Conservation (phyloP, 2,329 filamentous ascomycete genomes). For the Stachybotrys chlorohalonatus region DNA sequence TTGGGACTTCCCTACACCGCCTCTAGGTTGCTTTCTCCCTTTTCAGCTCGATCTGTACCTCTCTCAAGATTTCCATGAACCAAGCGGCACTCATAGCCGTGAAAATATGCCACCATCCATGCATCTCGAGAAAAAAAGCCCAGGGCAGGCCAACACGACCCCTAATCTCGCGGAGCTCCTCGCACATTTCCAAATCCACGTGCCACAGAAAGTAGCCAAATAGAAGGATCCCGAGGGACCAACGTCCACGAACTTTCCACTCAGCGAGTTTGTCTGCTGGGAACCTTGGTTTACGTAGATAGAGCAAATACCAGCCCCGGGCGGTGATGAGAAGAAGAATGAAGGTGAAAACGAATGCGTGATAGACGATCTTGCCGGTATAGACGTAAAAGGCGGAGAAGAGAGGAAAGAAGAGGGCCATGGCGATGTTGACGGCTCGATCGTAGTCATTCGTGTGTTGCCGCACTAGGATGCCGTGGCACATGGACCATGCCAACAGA, state of each 20-base stretch:
- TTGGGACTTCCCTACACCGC: no score
- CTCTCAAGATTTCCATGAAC: constrained; percentile 23
- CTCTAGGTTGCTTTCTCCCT: background rate
- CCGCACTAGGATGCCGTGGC: constrained; percentile 38
- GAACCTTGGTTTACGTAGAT: constrained; percentile 17
- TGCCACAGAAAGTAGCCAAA: constrained; percentile 46
- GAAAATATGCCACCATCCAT: constrained; percentile 57
- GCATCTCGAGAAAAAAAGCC: constrained; percentile 47
- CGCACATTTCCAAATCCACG: constrained; percentile 45
- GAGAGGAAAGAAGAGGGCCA: constrained; percentile 30
- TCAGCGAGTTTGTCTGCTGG: constrained; percentile 13
- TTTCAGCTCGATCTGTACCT: constrained; percentile 12
- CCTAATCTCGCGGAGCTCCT: constrained; percentile 34
- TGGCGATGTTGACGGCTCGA: constrained; percentile 21
- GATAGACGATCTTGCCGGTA: constrained; percentile 32
- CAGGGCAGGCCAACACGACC: constrained; percentile 40
- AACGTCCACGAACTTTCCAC: constrained; percentile 17
- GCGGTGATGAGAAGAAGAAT: constrained; percentile 21
- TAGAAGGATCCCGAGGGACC: constrained; percentile 23
- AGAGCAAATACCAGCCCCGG: constrained; percentile 25
- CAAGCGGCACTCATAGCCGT: constrained; percentile 44
- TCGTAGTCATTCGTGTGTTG: constrained; percentile 26
- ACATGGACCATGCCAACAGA: constrained; percentile 39
- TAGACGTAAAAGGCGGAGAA: constrained; percentile 33
- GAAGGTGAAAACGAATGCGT: constrained; percentile 26